Evolutionary conservation across 164 flowering plant species (phyloP).

Genomic region (Nymphaea thermarum): DNA sequence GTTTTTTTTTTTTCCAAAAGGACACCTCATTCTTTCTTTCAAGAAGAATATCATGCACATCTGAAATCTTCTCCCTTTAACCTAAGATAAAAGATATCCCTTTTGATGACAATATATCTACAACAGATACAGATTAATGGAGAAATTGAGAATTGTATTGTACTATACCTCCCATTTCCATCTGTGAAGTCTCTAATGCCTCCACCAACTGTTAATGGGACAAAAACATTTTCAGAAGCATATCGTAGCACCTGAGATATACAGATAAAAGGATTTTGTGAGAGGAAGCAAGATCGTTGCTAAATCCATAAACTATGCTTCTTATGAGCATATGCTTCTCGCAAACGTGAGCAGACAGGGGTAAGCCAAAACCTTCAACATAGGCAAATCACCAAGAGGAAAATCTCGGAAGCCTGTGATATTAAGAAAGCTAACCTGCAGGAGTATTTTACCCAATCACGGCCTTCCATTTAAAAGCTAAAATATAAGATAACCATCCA

Average conservation of each 20-base stretch:
- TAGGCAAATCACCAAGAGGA: conserved; percentile 95
- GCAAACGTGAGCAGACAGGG: not conserved
- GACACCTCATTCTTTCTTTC: too few relatives aligned
- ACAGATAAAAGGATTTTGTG: too few relatives aligned
- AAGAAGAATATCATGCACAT: too few relatives aligned
- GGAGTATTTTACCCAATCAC: not conserved
- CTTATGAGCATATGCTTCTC: not conserved
- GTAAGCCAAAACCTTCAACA: conserved; percentile 57
- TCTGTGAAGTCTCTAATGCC: conserved; percentile 97
- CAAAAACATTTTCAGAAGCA: conserved; percentile 93
- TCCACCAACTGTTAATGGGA: conserved; percentile 96
- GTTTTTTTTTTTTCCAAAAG: too few relatives aligned
- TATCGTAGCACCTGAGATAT: conserved; percentile 50
- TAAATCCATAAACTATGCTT: not conserved
- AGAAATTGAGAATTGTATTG: not conserved
- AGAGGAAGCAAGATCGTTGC: not conserved
- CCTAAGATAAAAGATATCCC: not conserved
- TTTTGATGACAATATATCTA: not conserved
- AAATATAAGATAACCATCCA: not conserved
- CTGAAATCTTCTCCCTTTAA: not conserved
- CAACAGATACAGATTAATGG: not conserved
- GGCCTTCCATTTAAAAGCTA: not conserved
- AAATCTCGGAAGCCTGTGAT: conserved; percentile 96
- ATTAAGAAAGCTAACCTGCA: conserved; percentile 88
- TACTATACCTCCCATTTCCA: conserved; percentile 75